phyloP scores from a whole-genome alignment of 441 rosid species.

The Jatropha multifida region DNA sequence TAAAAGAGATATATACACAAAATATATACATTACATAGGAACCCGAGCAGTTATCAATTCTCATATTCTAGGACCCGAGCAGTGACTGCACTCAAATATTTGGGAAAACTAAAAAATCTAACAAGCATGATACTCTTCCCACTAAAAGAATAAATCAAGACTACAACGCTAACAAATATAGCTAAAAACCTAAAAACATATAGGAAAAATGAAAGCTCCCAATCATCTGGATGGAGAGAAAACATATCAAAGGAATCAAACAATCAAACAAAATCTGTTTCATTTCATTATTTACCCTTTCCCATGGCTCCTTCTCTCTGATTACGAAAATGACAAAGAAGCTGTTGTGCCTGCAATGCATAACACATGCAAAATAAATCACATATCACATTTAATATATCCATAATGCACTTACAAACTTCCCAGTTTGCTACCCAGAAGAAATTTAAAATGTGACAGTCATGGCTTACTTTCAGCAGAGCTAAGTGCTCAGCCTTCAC shows the following conservation, averaged over 20 bases:
- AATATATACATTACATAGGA: conserved; percentile 28
- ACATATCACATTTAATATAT: conserved; percentile 12
- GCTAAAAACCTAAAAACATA: conserved; percentile 20
- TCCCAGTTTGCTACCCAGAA: neutral
- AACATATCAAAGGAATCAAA: conserved; percentile 10
- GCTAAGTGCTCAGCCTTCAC: neutral
- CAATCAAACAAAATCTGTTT: conserved; percentile 18
- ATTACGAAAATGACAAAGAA: conserved; percentile 86
- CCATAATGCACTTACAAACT: too few relatives aligned
- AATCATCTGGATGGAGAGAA: conserved; percentile 12
- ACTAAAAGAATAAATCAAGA: conserved; percentile 22
- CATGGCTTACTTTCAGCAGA: neutral
- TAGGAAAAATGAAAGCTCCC: conserved; percentile 9
- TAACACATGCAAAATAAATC: conserved; percentile 13
- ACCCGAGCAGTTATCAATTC: conserved; percentile 11
- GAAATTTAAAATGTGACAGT: neutral
- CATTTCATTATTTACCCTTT: conserved; percentile 53
- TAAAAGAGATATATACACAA: conserved; percentile 30
- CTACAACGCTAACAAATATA: conserved; percentile 12
- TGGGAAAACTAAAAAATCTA: conserved; percentile 1
- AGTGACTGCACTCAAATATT: conserved; percentile 17
- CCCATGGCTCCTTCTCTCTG: conserved; percentile 68
- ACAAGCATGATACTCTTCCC: conserved; percentile 2
- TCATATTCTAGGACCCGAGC: conserved; percentile 3
- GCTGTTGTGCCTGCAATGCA: conserved; percentile 81